These are phyloP conservation scores for Talaromyces wortmannii DNA, from an alignment of 495 filamentous ascomycete genomes.

Conservation along the genomic window DNA sequence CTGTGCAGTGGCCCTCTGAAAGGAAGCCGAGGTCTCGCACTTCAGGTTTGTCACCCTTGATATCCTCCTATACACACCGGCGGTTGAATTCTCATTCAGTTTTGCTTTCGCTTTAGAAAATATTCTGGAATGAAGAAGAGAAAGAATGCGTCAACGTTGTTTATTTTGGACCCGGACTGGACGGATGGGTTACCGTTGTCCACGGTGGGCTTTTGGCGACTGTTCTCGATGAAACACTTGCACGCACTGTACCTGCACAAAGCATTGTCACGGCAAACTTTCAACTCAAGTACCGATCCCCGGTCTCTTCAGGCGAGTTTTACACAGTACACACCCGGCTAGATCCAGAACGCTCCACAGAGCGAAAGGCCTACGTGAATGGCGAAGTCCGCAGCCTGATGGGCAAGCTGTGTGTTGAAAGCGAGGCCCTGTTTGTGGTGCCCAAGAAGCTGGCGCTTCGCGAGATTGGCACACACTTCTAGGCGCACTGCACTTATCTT, in stretches of 20 bases:
- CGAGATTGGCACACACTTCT: slow-evolving; percentile 37
- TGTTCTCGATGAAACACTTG: slow-evolving; percentile 57
- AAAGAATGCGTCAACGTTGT: slow-evolving; percentile 46
- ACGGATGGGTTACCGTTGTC: slow-evolving; percentile 70
- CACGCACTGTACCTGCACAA: slow-evolving; percentile 28
- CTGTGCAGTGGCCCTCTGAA: slow-evolving; percentile 33
- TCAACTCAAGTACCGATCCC: slow-evolving; percentile 54
- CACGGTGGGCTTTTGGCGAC: slow-evolving; percentile 73
- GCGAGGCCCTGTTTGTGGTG: slow-evolving; percentile 59
- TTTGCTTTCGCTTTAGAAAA: slow-evolving; percentile 27
- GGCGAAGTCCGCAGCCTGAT: slow-evolving; percentile 45
- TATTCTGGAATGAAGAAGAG: slow-evolving; percentile 46
- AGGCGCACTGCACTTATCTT: slow-evolving; percentile 1
- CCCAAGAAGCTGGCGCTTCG: slow-evolving; percentile 43
- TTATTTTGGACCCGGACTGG: slow-evolving; percentile 53
- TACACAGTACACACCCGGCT: slow-evolving; percentile 54
- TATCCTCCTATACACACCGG: neutral
- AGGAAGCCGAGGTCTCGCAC: slow-evolving; percentile 29
- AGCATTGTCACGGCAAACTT: slow-evolving; percentile 60
- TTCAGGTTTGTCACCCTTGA: slow-evolving; percentile 28
- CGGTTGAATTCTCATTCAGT: neutral
- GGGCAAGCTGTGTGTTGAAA: slow-evolving; percentile 48
- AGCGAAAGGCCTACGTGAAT: slow-evolving; percentile 56
- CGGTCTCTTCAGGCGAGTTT: slow-evolving; percentile 50
- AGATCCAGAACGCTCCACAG: slow-evolving; percentile 41